Evolutionary conservation across 345 rosid genomes (phyloP).

Genomic region (Geranium rotundifolium): DNA sequence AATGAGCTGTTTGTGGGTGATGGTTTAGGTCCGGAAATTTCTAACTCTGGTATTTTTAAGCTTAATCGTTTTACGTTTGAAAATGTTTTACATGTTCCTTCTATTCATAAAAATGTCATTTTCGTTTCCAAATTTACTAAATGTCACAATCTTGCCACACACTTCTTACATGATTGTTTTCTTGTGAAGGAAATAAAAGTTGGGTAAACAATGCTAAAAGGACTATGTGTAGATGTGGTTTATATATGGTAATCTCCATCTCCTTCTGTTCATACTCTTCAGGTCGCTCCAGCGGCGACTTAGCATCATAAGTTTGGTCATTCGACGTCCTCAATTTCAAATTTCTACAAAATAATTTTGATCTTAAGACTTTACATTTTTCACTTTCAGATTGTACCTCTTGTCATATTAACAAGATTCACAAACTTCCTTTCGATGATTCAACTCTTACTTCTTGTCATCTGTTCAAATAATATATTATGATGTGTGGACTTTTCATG

Average conservation of each 20-base stretch:
- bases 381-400: not conserved
- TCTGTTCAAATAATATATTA: not conserved
- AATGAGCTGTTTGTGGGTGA: constrained; percentile 5
- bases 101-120: not conserved
- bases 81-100: not conserved
- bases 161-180: constrained; percentile 5
- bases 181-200: no score
- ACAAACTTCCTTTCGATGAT: not conserved
- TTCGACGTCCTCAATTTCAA: not conserved
- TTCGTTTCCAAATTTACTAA: constrained; percentile 1
- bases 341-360: not conserved
- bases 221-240: not conserved
- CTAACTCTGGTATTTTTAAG: constrained; percentile 1
- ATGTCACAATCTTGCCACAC: not conserved
- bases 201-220: not conserved
- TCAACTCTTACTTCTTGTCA: not conserved
- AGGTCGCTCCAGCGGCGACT: no score
- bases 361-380: not conserved
- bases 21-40: constrained; percentile 4
- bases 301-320: no score
- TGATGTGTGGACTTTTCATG: constrained; percentile 5
- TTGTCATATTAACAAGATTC: constrained; percentile 7
- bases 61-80: constrained; percentile 1
- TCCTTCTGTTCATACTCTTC: no score
- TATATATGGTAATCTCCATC: no score